Percentiles rank a stretch among this genome's conserved stretches.
Conservation (phyloP, 2,329 filamentous ascomycete genomes). For the Monosporascus sp. region DNA sequence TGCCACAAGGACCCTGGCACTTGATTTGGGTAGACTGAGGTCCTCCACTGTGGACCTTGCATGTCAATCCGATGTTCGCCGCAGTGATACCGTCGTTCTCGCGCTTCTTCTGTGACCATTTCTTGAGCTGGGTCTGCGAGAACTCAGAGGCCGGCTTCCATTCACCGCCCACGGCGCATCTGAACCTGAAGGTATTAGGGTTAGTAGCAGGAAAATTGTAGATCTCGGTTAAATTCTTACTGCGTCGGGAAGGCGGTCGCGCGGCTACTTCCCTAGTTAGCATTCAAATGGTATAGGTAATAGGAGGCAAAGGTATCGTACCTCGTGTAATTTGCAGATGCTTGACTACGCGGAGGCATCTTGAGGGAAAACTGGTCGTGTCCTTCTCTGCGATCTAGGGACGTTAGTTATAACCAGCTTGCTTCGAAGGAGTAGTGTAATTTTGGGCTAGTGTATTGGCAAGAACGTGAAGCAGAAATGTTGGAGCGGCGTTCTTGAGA, state of each 20-base stretch:
- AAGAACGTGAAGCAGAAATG: too few relatives aligned
- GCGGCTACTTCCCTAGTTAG: constrained; percentile 4
- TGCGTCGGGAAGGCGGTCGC: constrained; percentile 6
- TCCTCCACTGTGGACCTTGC: constrained; percentile 19
- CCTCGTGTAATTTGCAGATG: neutral
- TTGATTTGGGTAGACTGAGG: constrained; percentile 10
- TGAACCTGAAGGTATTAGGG: constrained; percentile 18
- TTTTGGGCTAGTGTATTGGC: too few relatives aligned
- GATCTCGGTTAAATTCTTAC: constrained; percentile 10
- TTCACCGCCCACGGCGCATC: constrained; percentile 24
- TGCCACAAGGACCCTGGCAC: constrained; percentile 29
- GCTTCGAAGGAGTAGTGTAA: too few relatives aligned
- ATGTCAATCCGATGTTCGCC: constrained; percentile 20
- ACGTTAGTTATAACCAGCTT: too few relatives aligned
- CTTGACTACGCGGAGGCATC: too few relatives aligned
- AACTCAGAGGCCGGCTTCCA: constrained; percentile 23
- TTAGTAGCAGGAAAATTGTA: constrained; percentile 4
- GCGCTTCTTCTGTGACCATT: constrained; percentile 15
- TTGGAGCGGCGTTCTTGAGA: too few relatives aligned
- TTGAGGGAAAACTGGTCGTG: too few relatives aligned
- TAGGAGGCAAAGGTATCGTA: neutral
- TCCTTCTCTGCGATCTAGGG: too few relatives aligned
- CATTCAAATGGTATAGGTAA: neutral
- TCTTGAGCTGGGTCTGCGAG: constrained; percentile 24
- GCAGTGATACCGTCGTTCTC: constrained; percentile 11